Conservation (phyloP, 371 early-diverging fungal species). For the Coemansia sp. region DNA sequence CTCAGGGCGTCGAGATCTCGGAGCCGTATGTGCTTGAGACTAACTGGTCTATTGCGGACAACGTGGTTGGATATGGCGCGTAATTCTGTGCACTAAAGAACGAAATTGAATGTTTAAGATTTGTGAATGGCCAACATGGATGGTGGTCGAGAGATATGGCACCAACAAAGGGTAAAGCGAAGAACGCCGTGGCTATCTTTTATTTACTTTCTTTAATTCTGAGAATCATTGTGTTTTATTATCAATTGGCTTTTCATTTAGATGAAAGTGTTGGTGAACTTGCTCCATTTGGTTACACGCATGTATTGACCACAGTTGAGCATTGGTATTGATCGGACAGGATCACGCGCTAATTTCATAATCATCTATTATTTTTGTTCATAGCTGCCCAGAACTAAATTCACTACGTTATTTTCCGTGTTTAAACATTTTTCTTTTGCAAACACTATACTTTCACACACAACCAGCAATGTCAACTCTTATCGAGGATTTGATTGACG, state of each 20-base stretch:
- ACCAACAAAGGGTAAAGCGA: too few relatives aligned
- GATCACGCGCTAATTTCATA: too few relatives aligned
- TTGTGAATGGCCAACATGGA: too few relatives aligned
- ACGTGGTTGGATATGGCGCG: constrained; percentile 81
- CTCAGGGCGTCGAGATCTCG: constrained; percentile 75
- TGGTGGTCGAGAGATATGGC: neutral
- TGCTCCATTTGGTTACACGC: too few relatives aligned
- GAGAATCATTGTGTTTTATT: neutral
- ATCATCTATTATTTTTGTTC: too few relatives aligned
- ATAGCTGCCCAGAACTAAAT: too few relatives aligned
- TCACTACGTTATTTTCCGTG: neutral
- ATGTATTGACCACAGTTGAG: too few relatives aligned
- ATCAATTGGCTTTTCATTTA: neutral
- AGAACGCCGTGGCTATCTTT: neutral
- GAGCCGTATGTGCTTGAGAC: constrained; percentile 88
- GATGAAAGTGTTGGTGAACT: neutral
- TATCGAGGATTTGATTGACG: constrained; percentile 44
- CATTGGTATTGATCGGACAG: too few relatives aligned
- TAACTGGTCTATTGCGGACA: constrained; percentile 94
- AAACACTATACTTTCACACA: neutral
- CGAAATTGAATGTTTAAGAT: too few relatives aligned
- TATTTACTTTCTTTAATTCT: neutral
- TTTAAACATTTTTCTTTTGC: constrained; percentile 1
- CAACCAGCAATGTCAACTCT: constrained; percentile 33
- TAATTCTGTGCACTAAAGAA: neutral